These are phyloP conservation scores for Pholiota microspora DNA, from an alignment of 768 basidiomycete genomes.

Conservation along the genomic window DNA sequence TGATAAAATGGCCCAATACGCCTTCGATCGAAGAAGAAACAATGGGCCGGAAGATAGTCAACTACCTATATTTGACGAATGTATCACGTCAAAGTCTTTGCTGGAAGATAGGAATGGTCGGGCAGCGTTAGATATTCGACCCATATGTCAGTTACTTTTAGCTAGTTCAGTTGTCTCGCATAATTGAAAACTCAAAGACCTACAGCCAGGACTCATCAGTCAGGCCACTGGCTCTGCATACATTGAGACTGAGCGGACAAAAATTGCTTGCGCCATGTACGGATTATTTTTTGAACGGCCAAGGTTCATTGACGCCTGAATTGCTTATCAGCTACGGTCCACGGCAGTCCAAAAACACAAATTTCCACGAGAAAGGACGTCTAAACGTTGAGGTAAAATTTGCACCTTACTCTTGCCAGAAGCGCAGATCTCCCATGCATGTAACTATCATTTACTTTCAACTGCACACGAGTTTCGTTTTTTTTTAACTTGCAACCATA, in stretches of 20 bases:
- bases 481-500: constrained; percentile 32
- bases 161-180: constrained; percentile 7
- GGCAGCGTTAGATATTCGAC: constrained; percentile 64
- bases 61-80: constrained; percentile 56
- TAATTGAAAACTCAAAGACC: constrained; percentile 47
- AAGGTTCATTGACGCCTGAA: constrained; percentile 7
- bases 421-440: constrained; percentile 79
- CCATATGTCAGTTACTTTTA: constrained; percentile 67
- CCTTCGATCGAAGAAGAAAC: constrained; percentile 83
- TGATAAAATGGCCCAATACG: constrained; percentile 44
- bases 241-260: constrained; percentile 88
- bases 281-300: constrained; percentile 29
- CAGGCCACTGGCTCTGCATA: constrained; percentile 98
- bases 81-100: constrained; percentile 29
- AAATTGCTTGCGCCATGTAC: constrained; percentile 95
- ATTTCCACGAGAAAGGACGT: constrained; percentile 85
- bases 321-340: constrained; percentile 66
- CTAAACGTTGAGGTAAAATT: constrained; percentile 97
- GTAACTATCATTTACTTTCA: constrained; percentile 47
- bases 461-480: constrained; percentile 3
- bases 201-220: constrained; percentile 85
- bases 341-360: constrained; percentile 74
- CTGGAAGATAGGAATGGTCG: constrained; percentile 51
- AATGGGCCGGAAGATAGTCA: constrained; percentile 88
- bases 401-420: constrained; percentile 84